phyloP scores from a whole-genome alignment of 2,329 filamentous ascomycete species.

The Trichophyton mentagrophytes region DNA sequence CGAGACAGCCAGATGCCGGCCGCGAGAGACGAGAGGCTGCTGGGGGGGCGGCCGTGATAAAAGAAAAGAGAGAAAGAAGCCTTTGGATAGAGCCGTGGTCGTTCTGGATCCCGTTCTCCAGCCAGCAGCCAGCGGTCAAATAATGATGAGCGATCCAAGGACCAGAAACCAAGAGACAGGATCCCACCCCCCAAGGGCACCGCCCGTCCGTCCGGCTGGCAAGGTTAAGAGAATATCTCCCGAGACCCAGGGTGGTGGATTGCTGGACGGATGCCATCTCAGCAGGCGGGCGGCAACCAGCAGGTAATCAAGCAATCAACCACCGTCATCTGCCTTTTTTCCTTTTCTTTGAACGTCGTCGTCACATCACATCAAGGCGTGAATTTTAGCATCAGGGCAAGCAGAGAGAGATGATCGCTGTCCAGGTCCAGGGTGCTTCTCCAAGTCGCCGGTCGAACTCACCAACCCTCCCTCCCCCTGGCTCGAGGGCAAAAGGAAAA shows the following conservation, averaged over 20 bases:
- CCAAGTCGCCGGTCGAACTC: not conserved
- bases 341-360: too few relatives aligned
- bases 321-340: too few relatives aligned
- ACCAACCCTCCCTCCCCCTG: not conserved
- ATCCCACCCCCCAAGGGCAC: not conserved
- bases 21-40: not conserved
- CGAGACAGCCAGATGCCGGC: not conserved
- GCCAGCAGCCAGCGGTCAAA: too few relatives aligned
- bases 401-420: not conserved
- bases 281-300: too few relatives aligned
- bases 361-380: too few relatives aligned
- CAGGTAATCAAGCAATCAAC: too few relatives aligned
- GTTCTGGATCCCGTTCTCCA: not conserved
- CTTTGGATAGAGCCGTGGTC: not conserved
- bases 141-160: too few relatives aligned
- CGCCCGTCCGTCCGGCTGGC: not conserved
- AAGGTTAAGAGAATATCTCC: conserved; percentile 3
- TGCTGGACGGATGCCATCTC: not conserved
- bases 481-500: not conserved
- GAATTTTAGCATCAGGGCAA: too few relatives aligned
- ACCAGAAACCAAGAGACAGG: too few relatives aligned
- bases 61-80: not conserved
- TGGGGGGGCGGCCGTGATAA: not conserved
- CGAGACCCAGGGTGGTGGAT: not conserved
- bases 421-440: not conserved